A percentile compares a stretch with the other conserved stretches of the same genome.
Evolutionary conservation across 306 rosid genomes (phyloP).

Genomic region (Ziziphus jujuba): DNA sequence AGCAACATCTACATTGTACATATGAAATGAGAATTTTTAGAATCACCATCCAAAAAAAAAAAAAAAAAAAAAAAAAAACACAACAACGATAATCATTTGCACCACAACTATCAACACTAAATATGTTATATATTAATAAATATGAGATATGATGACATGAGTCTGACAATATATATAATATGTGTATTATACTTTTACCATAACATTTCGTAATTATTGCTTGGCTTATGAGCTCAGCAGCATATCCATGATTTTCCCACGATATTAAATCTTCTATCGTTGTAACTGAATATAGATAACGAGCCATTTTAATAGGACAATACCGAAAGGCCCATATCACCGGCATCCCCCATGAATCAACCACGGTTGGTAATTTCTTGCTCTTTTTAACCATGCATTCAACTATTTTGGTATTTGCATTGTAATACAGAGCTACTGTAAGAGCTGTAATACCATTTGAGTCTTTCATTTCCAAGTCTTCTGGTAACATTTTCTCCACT

Average conservation of each 20-base stretch:
- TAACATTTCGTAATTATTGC: not conserved
- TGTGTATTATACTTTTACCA: too few species aligned
- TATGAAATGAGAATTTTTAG: not conserved
- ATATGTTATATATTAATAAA: too few species aligned
- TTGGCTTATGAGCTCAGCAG: not conserved
- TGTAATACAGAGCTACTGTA: not conserved
- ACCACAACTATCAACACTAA: too few species aligned
- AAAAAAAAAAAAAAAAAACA: too few species aligned
- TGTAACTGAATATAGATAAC: not conserved
- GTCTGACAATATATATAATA: too few species aligned
- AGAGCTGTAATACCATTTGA: not conserved
- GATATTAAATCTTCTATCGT: not conserved
- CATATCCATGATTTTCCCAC: not conserved
- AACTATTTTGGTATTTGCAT: not conserved
- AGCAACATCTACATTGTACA: not conserved
- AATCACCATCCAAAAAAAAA: not conserved
- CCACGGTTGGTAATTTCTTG: not conserved
- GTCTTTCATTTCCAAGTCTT: not conserved
- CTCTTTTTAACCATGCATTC: constrained; percentile 2
- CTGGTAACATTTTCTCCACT: not conserved
- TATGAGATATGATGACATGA: too few species aligned
- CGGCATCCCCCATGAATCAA: not conserved
- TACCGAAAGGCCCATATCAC: not conserved
- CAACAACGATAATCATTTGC: too few species aligned
- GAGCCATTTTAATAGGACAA: not conserved